phyloP scores from a whole-genome alignment of 306 rosid species.

The Trifolium dubium region DNA sequence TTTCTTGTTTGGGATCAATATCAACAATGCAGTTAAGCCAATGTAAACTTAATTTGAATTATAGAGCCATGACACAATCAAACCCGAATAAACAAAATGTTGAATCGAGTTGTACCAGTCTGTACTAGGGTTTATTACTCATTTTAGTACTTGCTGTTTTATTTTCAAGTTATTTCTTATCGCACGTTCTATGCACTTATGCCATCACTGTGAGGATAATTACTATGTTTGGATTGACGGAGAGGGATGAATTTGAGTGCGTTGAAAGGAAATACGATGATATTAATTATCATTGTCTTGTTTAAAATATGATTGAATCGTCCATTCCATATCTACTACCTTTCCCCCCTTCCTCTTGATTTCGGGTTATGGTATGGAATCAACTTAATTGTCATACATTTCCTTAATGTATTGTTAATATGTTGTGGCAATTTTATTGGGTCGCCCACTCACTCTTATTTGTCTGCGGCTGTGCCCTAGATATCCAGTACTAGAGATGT shows the following conservation, averaged over 20 bases:
- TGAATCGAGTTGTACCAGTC: not conserved
- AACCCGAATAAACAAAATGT: not conserved
- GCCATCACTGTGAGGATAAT: not conserved
- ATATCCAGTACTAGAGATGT: not conserved
- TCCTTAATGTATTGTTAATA: not conserved
- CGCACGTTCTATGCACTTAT: conserved; percentile 10
- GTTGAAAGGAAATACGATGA: not conserved
- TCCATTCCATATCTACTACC: too few species aligned
- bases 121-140: too few species aligned
- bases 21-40: not conserved
- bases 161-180: not conserved
- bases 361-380: not conserved
- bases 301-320: not conserved
- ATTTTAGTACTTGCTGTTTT: too few species aligned
- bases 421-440: not conserved
- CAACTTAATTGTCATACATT: not conserved
- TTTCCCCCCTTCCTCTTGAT: too few species aligned
- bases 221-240: not conserved
- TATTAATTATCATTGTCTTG: not conserved
- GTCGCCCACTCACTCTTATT: not conserved
- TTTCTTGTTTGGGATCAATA: not conserved
- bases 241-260: conserved; percentile 11
- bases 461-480: not conserved
- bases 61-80: not conserved
- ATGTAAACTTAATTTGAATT: not conserved